Evolutionary conservation across 306 rosid genomes (phyloP).

Genomic region (Vigna nakashimae): DNA sequence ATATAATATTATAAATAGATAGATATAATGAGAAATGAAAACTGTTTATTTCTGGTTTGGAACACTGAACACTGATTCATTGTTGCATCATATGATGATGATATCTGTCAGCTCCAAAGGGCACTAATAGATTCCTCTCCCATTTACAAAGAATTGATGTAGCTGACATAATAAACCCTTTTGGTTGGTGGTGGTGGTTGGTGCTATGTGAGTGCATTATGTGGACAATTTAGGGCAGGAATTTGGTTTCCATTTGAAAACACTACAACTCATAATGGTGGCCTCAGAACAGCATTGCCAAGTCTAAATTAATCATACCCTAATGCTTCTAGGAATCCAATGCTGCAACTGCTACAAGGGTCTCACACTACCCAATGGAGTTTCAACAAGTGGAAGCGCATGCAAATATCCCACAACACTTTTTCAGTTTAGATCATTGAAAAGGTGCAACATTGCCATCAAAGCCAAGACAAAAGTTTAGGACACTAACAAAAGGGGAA

Average conservation of each 20-base stretch:
- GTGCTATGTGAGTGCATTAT: slow-evolving; percentile 9
- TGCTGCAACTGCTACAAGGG: slow-evolving; percentile 35
- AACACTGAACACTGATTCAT: slow-evolving; percentile 21
- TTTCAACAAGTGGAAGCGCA: slow-evolving; percentile 43
- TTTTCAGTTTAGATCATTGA: slow-evolving; percentile 30
- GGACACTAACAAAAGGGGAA: slow-evolving; percentile 28
- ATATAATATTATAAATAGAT: too few relatives aligned
- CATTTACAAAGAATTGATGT: slow-evolving; percentile 39
- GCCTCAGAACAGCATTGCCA: slow-evolving; percentile 14
- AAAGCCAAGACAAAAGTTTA: slow-evolving; percentile 47
- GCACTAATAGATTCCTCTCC: slow-evolving; percentile 44
- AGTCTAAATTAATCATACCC: slow-evolving; percentile 27
- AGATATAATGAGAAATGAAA: slow-evolving; percentile 7
- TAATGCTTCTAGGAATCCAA: slow-evolving; percentile 65
- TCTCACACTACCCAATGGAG: slow-evolving; percentile 40
- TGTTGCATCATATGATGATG: slow-evolving; percentile 40
- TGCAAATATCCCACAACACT: slow-evolving; percentile 31
- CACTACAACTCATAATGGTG: slow-evolving; percentile 44
- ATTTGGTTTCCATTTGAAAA: slow-evolving; percentile 37
- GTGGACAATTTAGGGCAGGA: background rate
- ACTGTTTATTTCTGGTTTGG: slow-evolving; percentile 22
- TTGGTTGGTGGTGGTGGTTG: slow-evolving; percentile 45
- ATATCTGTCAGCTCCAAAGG: slow-evolving; percentile 42
- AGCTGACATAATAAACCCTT: background rate
- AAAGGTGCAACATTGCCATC: slow-evolving; percentile 48